Evolutionary conservation across 441 rosid species (phyloP), one percentile per base, ranked within the genome.

Genomic region (Corymbia calophylla): DNA sequence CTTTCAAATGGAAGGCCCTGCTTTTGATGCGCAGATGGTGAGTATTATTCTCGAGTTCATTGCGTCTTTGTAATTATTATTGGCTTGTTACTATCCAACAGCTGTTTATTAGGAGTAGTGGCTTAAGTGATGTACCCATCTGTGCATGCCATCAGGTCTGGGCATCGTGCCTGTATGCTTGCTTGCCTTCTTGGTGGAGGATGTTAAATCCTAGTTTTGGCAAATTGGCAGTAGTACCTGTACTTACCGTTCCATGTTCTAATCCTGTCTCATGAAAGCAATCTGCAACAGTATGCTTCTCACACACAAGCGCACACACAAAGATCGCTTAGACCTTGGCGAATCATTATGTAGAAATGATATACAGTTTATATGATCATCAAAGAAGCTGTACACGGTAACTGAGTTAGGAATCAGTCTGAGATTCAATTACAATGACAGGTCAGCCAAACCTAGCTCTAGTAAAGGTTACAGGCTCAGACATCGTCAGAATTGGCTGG

Each of bases 1-100:
- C 90, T 98, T 98, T 89, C 96, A 97, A 90, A 96, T 97, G 98
- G 99, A 97, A 94, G 99, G 98, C 29, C 96, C 98, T 80, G 96
- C 90, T 60, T 97, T 92, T 91, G 99, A 97, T 93, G 91, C 96
- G 87, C 94, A 93, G 91, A 94, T 98, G 99, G 96, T 93, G 62
- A 92, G 93, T 89, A 91, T 94, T 87, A 95, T 96, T 89, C 93
- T 90, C 54, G 90, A 91, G 29, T 98, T 98, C 88, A 92, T 94
- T 73, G 91, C 92, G 53, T 95, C 99, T 12, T 88, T 97, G 91
- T 94, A 94, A 91, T 88, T 88, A 62, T 54, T 53, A 58, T 80
- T 21, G 9, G 68, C 86, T 27, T 58, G 56, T 81, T 66, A 39
- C 51, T 44, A 23, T 77, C n/a, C 84, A 39, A 77, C 51, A 23